Percentiles rank a stretch among this genome's conserved stretches.
These are phyloP conservation scores for Diplosphaera chodatii DNA, from an alignment of 139 green algal species.

Conservation along the genomic window DNA sequence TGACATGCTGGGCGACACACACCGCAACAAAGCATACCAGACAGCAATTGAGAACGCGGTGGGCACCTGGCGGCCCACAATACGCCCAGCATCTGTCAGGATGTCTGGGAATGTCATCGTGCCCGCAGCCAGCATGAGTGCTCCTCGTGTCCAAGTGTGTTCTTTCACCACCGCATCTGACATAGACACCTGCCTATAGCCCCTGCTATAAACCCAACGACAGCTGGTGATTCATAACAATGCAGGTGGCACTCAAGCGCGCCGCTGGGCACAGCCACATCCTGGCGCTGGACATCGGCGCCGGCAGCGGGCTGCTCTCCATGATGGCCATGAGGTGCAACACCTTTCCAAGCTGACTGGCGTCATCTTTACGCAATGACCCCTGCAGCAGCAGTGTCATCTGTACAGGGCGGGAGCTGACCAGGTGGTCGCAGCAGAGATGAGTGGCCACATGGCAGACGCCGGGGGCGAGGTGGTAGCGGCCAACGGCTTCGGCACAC, in stretches of 20 bases:
- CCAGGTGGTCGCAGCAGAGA: conserved; percentile 44
- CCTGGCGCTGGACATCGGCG: conserved; percentile 63
- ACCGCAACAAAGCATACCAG: conserved; percentile 63
- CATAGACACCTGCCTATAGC: no score
- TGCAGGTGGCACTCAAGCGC: conserved; percentile 4
- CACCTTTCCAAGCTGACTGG: no score
- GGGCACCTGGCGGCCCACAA: no score
- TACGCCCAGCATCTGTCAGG: no score
- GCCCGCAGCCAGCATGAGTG: no score
- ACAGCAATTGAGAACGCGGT: conserved; percentile 39
- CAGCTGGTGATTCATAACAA: no score
- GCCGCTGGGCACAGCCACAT: conserved; percentile 7
- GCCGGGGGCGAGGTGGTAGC: conserved; percentile 54
- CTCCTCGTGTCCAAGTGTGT: no score
- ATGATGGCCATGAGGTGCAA: conserved; percentile 71
- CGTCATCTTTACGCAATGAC: no score
- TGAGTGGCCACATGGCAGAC: conserved; percentile 57
- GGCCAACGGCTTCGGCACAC: conserved; percentile 49
- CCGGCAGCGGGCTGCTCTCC: conserved; percentile 64
- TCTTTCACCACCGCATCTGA: no score
- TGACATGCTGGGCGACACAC: conserved; percentile 71
- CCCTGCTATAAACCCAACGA: no score
- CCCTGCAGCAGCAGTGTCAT: no score
- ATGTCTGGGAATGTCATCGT: no score
- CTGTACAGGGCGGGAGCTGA: conserved; percentile 41